A percentile compares a stretch with the other conserved stretches of the same genome.
Conservation (phyloP, 768 basidiomycete species). For the Lyophyllum decastes region DNA sequence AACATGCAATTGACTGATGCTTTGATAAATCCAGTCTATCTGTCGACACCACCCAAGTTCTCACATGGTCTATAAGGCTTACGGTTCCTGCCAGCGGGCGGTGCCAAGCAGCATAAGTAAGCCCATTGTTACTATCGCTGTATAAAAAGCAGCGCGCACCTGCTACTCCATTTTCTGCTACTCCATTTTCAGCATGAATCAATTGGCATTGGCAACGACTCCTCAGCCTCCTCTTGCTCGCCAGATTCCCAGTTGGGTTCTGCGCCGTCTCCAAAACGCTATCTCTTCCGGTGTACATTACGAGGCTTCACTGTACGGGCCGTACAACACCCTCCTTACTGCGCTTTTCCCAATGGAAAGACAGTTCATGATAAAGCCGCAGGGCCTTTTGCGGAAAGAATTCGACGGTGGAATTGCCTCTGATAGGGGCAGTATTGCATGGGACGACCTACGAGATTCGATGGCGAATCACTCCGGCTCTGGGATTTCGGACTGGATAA, state of each 20-base stretch:
- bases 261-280: not conserved
- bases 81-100: too few relatives aligned
- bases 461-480: too few relatives aligned
- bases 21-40: too few relatives aligned
- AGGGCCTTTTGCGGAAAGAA: not conserved
- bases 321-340: not conserved
- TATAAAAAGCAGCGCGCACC: not conserved
- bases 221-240: not conserved
- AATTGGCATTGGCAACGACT: not conserved
- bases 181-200: not conserved
- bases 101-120: too few relatives aligned
- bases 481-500: too few relatives aligned
- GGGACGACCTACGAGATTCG: not conserved
- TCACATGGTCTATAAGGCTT: too few relatives aligned
- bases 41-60: too few relatives aligned
- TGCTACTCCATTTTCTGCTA: not conserved
- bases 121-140: not conserved
- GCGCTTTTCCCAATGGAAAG: not conserved
- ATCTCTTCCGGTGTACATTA: not conserved
- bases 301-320: not conserved
- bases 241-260: not conserved
- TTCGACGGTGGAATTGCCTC: not conserved
- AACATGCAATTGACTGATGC: too few relatives aligned
- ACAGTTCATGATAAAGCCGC: not conserved
- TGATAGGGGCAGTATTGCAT: not conserved